Conservation (phyloP, 1,139 yeast genomes). For the Pichia sp. region DNA sequence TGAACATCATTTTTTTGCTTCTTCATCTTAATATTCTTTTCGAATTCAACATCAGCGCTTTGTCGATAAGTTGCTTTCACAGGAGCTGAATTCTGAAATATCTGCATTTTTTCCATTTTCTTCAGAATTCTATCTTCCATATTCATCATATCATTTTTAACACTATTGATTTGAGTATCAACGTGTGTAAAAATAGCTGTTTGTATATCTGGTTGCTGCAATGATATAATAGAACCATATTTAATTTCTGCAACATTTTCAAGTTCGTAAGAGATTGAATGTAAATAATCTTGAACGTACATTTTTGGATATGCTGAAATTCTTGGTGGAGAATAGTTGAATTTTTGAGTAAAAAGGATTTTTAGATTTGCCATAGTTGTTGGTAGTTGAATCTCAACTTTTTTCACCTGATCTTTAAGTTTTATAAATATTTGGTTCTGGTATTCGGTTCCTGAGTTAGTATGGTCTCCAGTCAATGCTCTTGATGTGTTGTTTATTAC, state of each 20-base stretch:
- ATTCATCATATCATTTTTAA: constrained; percentile 34
- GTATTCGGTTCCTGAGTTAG: background rate
- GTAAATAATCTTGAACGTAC: constrained; percentile 58
- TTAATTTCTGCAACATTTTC: constrained; percentile 67
- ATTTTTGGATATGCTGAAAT: constrained; percentile 69
- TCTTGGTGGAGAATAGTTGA: constrained; percentile 63
- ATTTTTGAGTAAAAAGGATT: constrained; percentile 75
- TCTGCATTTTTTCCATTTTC: constrained; percentile 30
- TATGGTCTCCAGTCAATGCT: constrained; percentile 4
- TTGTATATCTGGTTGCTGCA: constrained; percentile 32
- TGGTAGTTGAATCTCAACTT: constrained; percentile 34
- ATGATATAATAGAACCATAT: constrained; percentile 54
- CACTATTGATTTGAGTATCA: constrained; percentile 25
- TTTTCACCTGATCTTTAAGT: constrained; percentile 57
- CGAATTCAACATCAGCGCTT: constrained; percentile 11
- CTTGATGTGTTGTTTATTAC: constrained; percentile 8
- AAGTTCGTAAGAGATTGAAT: constrained; percentile 66
- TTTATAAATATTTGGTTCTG: constrained; percentile 29
- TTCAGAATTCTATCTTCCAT: constrained; percentile 29
- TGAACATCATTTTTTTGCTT: constrained; percentile 21
- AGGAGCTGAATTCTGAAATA: background rate
- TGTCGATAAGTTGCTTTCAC: constrained; percentile 1
- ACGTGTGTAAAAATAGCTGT: constrained; percentile 18
- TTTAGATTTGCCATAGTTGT: constrained; percentile 44
- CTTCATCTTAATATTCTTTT: constrained; percentile 14